Conservation (phyloP, 75 land plant genomes). For the Gnetum montanum region DNA sequence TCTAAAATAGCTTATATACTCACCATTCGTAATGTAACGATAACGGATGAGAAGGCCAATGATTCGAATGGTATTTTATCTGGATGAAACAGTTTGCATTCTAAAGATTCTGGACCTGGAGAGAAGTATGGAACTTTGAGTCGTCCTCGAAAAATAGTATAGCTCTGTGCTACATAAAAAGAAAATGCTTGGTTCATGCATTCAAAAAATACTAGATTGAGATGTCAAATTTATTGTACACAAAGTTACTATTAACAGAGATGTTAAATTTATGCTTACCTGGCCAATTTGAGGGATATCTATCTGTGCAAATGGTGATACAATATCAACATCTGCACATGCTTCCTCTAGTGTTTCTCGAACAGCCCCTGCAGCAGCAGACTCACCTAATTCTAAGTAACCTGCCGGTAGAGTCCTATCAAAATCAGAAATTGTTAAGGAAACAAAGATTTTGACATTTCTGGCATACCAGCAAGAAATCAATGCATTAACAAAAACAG, state of each 20-base stretch:
- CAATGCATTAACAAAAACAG: too few species aligned
- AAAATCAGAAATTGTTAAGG: background rate
- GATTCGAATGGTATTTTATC: slow-evolving; percentile 89
- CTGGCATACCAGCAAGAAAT: too few species aligned
- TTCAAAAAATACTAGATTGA: background rate
- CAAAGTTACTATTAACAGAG: too few species aligned
- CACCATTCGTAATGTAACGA: slow-evolving; percentile 81
- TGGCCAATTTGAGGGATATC: slow-evolving; percentile 94
- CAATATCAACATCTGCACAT: slow-evolving; percentile 72
- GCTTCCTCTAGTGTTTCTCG: slow-evolving; percentile 96
- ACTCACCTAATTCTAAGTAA: slow-evolving; percentile 92
- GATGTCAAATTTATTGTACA: background rate
- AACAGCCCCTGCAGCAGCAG: slow-evolving; percentile 84
- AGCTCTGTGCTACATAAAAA: slow-evolving; percentile 75
- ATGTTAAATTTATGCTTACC: slow-evolving; percentile 25
- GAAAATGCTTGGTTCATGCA: too few species aligned
- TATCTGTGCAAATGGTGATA: slow-evolving; percentile 93
- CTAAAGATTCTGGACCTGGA: slow-evolving; percentile 86
- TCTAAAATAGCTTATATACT: too few species aligned
- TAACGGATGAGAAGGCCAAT: slow-evolving; percentile 83
- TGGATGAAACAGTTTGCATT: slow-evolving; percentile 62
- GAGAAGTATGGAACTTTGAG: slow-evolving; percentile 77
- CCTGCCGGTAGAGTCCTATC: slow-evolving; percentile 92
- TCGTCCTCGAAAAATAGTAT: slow-evolving; percentile 82
- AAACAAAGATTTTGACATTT: too few species aligned